Evolutionary conservation across 441 rosid genomes (phyloP).

Genomic region (Flueggea neowawraea): DNA sequence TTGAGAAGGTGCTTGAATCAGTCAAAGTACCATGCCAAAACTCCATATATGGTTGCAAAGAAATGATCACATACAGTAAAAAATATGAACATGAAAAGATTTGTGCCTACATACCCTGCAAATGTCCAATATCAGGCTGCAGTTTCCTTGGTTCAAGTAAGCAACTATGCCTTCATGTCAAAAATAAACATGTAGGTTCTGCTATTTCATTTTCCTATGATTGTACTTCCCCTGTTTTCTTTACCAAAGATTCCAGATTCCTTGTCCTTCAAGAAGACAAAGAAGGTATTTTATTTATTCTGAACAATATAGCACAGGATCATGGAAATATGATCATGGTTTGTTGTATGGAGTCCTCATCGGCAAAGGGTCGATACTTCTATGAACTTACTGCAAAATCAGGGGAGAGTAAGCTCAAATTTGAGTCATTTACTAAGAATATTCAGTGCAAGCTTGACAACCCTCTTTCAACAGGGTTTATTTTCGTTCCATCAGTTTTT

Average conservation of each 20-base stretch:
- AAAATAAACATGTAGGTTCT: conserved; percentile 21
- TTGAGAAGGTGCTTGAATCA: conserved; percentile 68
- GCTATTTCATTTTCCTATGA: conserved; percentile 14
- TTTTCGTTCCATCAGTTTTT: conserved; percentile 21
- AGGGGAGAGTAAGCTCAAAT: conserved; percentile 16
- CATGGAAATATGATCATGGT: conserved; percentile 24
- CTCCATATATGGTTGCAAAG: conserved; percentile 43
- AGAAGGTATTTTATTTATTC: conserved; percentile 24
- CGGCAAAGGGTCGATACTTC: conserved; percentile 7
- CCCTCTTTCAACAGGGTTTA: conserved; percentile 10
- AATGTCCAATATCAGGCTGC: conserved; percentile 51
- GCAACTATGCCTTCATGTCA: conserved; percentile 37
- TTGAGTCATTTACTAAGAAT: conserved; percentile 21
- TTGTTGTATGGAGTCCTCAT: conserved; percentile 24
- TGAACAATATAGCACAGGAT: conserved; percentile 13
- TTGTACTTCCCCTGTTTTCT: conserved; percentile 7
- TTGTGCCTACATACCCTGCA: conserved; percentile 40
- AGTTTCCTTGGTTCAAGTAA: conserved; percentile 32
- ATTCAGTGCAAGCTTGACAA: conserved; percentile 7
- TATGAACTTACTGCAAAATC: conserved; percentile 22
- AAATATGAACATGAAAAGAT: conserved; percentile 39
- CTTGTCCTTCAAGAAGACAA: conserved; percentile 35
- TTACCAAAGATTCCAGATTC: conserved; percentile 5
- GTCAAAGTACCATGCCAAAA: conserved; percentile 43
- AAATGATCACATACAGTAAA: conserved; percentile 27